These are phyloP conservation scores for Linnemannia schmuckeri DNA, from an alignment of 192 early-diverging fungal genomes.

Conservation along the genomic window DNA sequence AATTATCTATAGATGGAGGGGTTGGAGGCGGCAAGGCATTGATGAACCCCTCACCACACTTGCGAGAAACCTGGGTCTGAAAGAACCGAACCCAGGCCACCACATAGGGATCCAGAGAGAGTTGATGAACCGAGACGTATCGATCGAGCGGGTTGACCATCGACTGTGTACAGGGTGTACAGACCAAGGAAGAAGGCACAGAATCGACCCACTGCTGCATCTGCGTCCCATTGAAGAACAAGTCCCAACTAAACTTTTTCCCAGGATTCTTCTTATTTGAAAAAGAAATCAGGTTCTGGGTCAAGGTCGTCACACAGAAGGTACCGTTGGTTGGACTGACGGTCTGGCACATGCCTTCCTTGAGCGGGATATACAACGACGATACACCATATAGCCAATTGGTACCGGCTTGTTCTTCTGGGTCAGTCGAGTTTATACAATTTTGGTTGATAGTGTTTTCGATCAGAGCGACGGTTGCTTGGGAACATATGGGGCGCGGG, in stretches of 20 bases:
- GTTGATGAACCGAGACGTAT: slow-evolving; percentile 20
- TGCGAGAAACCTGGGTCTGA: background rate
- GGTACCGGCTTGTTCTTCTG: background rate
- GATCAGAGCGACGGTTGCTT: slow-evolving; percentile 22
- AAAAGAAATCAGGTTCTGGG: slow-evolving; percentile 15
- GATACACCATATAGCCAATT: slow-evolving; percentile 12
- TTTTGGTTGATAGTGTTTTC: slow-evolving; percentile 48
- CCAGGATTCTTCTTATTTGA: slow-evolving; percentile 7
- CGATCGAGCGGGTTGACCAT: slow-evolving; percentile 30
- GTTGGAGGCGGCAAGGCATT: background rate
- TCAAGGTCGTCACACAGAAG: slow-evolving; percentile 32
- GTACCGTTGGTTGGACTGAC: slow-evolving; percentile 37
- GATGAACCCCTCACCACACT: slow-evolving; percentile 30
- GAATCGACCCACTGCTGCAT: slow-evolving; percentile 17
- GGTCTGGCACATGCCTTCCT: slow-evolving; percentile 42
- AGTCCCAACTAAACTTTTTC: background rate
- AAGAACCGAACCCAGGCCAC: slow-evolving; percentile 9
- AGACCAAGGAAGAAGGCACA: slow-evolving; percentile 5
- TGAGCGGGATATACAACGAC: slow-evolving; percentile 41
- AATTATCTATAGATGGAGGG: background rate
- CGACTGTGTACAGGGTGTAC: slow-evolving; percentile 35
- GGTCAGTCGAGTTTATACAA: slow-evolving; percentile 15
- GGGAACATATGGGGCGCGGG: slow-evolving; percentile 18
- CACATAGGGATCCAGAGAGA: slow-evolving; percentile 9
- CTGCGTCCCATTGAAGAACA: slow-evolving; percentile 15